These are phyloP conservation scores for Inosperma sp. DNA, from an alignment of 768 basidiomycete species.

Conservation along the genomic window DNA sequence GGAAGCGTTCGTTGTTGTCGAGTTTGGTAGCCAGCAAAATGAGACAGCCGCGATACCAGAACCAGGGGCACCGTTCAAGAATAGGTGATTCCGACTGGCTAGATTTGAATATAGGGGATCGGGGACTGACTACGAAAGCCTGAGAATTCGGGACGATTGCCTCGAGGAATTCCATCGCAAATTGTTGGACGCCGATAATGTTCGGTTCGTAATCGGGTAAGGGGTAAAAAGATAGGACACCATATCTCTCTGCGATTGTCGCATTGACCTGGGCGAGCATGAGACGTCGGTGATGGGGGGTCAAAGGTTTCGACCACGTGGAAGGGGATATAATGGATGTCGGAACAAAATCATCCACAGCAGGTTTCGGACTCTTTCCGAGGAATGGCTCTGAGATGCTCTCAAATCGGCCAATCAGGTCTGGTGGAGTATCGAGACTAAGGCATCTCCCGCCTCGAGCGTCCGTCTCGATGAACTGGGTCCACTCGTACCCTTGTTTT, in stretches of 20 bases:
- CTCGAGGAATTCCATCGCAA: neutral
- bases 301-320: neutral
- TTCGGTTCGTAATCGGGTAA: neutral
- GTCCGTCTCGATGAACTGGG: neutral
- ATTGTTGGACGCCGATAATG: neutral
- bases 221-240: neutral
- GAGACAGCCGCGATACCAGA: slow-evolving; percentile 3
- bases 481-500: neutral
- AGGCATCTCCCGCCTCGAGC: neutral
- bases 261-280: neutral
- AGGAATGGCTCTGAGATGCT: neutral
- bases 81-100: neutral
- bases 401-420: neutral
- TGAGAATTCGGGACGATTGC: neutral
- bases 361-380: neutral
- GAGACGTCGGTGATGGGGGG: neutral
- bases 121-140: neutral
- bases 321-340: neutral
- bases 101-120: neutral
- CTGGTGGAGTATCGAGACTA: neutral
- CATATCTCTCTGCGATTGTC: neutral
- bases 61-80: neutral
- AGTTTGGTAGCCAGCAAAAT: neutral
- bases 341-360: neutral
- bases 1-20: neutral